Percentiles rank a stretch among this genome's conserved stretches.
These are phyloP conservation scores for Pythium rhizo-oryzae DNA, from an alignment of 352 stramenopile genomes.

Conservation along the genomic window DNA sequence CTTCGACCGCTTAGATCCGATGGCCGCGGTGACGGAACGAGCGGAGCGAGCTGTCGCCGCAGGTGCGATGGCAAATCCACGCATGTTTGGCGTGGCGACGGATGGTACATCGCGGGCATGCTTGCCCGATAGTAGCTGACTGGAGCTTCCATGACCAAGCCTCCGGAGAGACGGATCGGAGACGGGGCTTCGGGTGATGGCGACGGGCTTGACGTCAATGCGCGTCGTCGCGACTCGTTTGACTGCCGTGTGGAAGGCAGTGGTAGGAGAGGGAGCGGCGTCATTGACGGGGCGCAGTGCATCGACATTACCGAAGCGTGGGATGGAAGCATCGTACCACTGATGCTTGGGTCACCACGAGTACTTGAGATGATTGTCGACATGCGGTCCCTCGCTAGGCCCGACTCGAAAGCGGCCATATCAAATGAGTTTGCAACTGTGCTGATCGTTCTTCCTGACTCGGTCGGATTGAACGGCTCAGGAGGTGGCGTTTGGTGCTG, in stretches of 20 bases:
- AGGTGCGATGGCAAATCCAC: slow-evolving; percentile 16
- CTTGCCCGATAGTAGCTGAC: slow-evolving; percentile 24
- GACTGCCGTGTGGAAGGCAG: slow-evolving; percentile 20
- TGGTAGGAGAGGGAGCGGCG: slow-evolving; percentile 22
- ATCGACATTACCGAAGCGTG: slow-evolving; percentile 10
- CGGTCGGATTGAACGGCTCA: slow-evolving; percentile 45
- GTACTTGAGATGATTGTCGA: slow-evolving; percentile 11
- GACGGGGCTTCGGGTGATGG: slow-evolving; percentile 14
- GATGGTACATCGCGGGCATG: slow-evolving; percentile 10
- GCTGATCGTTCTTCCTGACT: slow-evolving; percentile 51
- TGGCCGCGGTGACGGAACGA: slow-evolving; percentile 21
- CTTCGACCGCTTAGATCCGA: slow-evolving; percentile 5
- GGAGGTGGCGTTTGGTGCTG: slow-evolving; percentile 27
- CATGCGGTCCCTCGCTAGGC: slow-evolving; percentile 14
- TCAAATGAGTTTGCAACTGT: slow-evolving; percentile 63
- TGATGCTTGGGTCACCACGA: not conserved
- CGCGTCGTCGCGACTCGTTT: slow-evolving; percentile 18
- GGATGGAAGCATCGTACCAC: slow-evolving; percentile 1
- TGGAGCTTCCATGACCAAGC: slow-evolving; percentile 29
- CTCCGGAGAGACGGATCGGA: slow-evolving; percentile 24
- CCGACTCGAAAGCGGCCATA: slow-evolving; percentile 19
- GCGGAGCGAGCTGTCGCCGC: slow-evolving; percentile 18
- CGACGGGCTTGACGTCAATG: slow-evolving; percentile 9
- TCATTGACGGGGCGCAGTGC: slow-evolving; percentile 5
- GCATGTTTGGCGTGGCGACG: slow-evolving; percentile 17